Evolutionary conservation across 2,329 filamentous ascomycete species (phyloP).

Genomic region (Botrytis tulipae): DNA sequence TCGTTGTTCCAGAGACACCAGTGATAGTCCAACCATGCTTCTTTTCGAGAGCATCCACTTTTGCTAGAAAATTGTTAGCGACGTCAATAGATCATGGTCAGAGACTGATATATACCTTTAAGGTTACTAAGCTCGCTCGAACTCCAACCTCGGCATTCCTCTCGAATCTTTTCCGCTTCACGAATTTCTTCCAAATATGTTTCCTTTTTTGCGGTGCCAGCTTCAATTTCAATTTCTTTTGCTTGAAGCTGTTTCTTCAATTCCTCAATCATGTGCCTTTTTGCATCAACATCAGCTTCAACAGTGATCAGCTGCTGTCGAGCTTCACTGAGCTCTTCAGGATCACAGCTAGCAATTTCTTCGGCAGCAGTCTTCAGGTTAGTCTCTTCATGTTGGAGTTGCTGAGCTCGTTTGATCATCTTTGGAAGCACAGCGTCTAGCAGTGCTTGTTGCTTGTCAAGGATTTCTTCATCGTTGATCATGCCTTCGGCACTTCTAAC

Average conservation of each 20-base stretch:
- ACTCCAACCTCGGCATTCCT: constrained; percentile 89
- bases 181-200: constrained; percentile 71
- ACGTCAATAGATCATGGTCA: neutral
- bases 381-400: constrained; percentile 61
- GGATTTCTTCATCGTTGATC: constrained; percentile 64
- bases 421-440: constrained; percentile 66
- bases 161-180: constrained; percentile 77
- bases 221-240: constrained; percentile 63
- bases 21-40: constrained; percentile 70
- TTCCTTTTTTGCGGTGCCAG: constrained; percentile 64
- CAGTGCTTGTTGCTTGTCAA: constrained; percentile 67
- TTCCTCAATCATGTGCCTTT: constrained; percentile 64
- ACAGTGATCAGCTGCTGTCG: constrained; percentile 64
- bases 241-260: constrained; percentile 65
- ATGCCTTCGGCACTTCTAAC: constrained; percentile 74
- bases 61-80: constrained; percentile 52
- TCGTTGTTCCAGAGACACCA: constrained; percentile 56
- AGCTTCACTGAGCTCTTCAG: constrained; percentile 71
- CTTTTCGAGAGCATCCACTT: constrained; percentile 63
- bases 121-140: constrained; percentile 73
- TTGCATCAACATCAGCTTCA: constrained; percentile 67
- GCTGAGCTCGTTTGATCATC: constrained; percentile 58
- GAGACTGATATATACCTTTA: constrained; percentile 59
- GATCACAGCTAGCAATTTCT: constrained; percentile 77
- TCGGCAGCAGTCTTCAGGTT: constrained; percentile 69